Evolutionary conservation across 2,329 filamentous ascomycete genomes (phyloP).

Genomic region (Verticillium dahliae): DNA sequence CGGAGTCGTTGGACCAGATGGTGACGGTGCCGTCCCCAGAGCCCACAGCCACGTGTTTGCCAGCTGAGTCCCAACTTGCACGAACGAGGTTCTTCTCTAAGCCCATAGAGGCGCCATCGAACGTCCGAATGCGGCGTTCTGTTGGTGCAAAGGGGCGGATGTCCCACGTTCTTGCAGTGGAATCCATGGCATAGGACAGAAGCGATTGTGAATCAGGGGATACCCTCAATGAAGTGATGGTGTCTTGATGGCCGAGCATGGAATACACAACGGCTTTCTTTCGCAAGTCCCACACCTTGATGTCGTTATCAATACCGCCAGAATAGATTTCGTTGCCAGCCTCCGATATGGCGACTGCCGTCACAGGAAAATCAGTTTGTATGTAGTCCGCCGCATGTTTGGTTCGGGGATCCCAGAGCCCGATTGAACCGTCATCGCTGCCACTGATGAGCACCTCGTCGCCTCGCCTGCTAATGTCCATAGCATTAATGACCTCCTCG

Average conservation of each 20-base stretch:
- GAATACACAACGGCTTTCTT: constrained; percentile 86
- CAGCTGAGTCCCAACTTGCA: constrained; percentile 82
- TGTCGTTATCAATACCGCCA: constrained; percentile 93
- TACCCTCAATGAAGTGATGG: constrained; percentile 81
- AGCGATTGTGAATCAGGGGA: constrained; percentile 89
- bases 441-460: constrained; percentile 87
- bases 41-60: constrained; percentile 81
- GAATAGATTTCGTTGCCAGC: constrained; percentile 94
- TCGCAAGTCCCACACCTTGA: constrained; percentile 93
- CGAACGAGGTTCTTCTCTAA: constrained; percentile 87
- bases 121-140: constrained; percentile 77
- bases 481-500: constrained; percentile 88
- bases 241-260: constrained; percentile 85
- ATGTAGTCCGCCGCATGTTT: constrained; percentile 86
- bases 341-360: constrained; percentile 83
- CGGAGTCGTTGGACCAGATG: constrained; percentile 83
- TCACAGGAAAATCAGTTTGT: constrained; percentile 86
- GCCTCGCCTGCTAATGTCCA: constrained; percentile 83
- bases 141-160: constrained; percentile 89
- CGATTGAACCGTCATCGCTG: constrained; percentile 89
- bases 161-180: constrained; percentile 92
- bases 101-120: constrained; percentile 83
- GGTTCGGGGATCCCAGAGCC: constrained; percentile 90
- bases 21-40: constrained; percentile 87
- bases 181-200: constrained; percentile 89